phyloP scores from a whole-genome alignment of 495 filamentous ascomycete species.

The Podospora pseudoanserina region DNA sequence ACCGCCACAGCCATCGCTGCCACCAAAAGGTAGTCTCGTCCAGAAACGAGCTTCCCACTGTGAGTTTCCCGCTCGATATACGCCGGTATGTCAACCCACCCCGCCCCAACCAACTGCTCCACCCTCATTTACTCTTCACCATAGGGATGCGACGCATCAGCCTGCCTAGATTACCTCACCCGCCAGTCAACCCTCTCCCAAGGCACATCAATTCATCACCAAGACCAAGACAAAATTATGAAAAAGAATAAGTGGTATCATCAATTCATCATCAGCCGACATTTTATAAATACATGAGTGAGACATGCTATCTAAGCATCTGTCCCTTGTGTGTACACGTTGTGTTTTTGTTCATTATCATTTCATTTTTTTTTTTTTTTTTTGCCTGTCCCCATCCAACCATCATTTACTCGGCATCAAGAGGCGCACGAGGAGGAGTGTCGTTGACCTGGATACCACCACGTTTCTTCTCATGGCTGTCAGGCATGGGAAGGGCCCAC shows the following conservation, averaged over 20 bases:
- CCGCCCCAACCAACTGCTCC: too few species aligned
- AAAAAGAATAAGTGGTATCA: not conserved
- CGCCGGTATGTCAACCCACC: too few species aligned
- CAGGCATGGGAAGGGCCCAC: slow-evolving; percentile 79
- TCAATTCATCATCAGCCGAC: slow-evolving; percentile 8
- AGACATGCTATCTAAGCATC: not conserved
- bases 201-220: not conserved
- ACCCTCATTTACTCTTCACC: too few species aligned
- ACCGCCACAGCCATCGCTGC: too few species aligned
- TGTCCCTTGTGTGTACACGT: slow-evolving; percentile 1
- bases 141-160: too few species aligned
- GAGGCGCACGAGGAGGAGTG: slow-evolving; percentile 55
- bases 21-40: too few species aligned
- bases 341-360: not conserved
- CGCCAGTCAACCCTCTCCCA: too few species aligned
- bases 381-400: not conserved
- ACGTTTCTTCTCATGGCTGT: slow-evolving; percentile 76
- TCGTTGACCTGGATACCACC: slow-evolving; percentile 86
- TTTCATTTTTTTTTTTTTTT: not conserved
- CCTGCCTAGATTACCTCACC: too few species aligned
- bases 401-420: slow-evolving; percentile 63
- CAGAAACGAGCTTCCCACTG: too few species aligned
- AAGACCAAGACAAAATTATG: not conserved
- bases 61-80: not conserved
- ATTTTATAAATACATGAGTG: not conserved